Base-by-base conservation (phyloP, 108 stramenopile species). In the Conticribra guillardii region DNA sequence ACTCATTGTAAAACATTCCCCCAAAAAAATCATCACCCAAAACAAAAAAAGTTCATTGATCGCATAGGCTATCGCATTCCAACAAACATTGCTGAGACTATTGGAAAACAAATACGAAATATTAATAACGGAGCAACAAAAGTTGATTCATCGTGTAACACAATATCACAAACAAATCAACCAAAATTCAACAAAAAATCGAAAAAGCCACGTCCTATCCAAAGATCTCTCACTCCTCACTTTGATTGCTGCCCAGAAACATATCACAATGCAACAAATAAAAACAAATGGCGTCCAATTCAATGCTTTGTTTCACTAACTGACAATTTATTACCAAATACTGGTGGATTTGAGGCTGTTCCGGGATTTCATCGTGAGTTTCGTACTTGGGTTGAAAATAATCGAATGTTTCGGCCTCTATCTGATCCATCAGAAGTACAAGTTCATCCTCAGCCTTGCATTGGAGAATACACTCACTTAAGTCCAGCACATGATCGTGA, bases 161-260 rank as follows among this genome's bases (percentile, higher is more conserved):
- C n/a, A 19, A 21, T 4, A 54, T 52, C 60, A 24, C 26, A 31
- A 16, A 45, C 22, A 29, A n/a, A 18, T 34, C 22, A 56, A 54
- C 37, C 48, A 5, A 67, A 33, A 15, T 11, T 2, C 41, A 53
- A 34, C n/a, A 84, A 85, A 48, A 91, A 84, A 68, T 67, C 69
- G 26, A 80, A 67, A 41, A 86, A 79, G 53, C 46, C 64, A 0
- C 61, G 73, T 17, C 62, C 87, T 7, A 66, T 97, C 29, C 97
- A 97, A 70, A 60, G 97, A 64, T 89, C 89, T 18, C 86, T 97
- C 55, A 96, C 95, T 19, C 97, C 97, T 24, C 97, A 97, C 80
- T 86, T 97, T 63, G 97, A 97, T 64, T 95, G 93, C 57, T 97
- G 95, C 71, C 97, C 97, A 8, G 82, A 92, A 60, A 80, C 72